These are phyloP conservation scores for Suillus hirtellus DNA, from an alignment of 768 basidiomycete species.

Conservation along the genomic window DNA sequence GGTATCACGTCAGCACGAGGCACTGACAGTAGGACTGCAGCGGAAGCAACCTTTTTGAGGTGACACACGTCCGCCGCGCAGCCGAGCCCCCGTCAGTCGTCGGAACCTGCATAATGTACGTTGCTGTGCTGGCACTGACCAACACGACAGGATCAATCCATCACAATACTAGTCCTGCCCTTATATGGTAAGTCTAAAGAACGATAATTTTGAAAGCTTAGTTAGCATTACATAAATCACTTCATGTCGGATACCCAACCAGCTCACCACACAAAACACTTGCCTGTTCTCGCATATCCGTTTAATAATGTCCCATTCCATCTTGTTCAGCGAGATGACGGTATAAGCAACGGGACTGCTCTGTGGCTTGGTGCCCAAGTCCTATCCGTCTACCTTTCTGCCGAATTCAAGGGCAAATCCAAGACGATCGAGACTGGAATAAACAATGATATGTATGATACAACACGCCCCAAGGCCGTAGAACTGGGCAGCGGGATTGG, in stretches of 20 bases:
- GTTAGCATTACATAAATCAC: background rate
- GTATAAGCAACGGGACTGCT: constrained; percentile 73
- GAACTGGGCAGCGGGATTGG: constrained; percentile 87
- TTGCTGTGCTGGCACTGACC: too few species aligned
- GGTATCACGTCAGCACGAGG: background rate
- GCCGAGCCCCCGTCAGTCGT: too few species aligned
- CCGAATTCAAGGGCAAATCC: constrained; percentile 38
- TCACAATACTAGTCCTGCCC: too few species aligned
- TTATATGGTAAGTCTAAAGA: too few species aligned
- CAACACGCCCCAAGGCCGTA: constrained; percentile 45
- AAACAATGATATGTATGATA: background rate
- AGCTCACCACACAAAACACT: constrained; percentile 67
- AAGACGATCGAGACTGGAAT: constrained; percentile 10
- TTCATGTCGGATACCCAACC: constrained; percentile 31
- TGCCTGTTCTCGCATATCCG: constrained; percentile 47
- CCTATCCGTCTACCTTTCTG: constrained; percentile 60
- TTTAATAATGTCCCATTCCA: constrained; percentile 41
- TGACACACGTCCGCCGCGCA: too few species aligned
- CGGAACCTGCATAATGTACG: too few species aligned
- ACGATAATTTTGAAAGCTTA: too few species aligned
- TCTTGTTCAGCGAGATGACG: constrained; percentile 60
- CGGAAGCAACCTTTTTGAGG: too few species aligned
- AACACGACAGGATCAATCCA: too few species aligned
- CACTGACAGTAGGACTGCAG: background rate
- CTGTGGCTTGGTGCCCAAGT: constrained; percentile 86